Evolutionary conservation across 2,329 filamentous ascomycete genomes (phyloP), one percentile per base, ranked within the genome.

Genomic region (Ophiostoma novo-ulmi): DNA sequence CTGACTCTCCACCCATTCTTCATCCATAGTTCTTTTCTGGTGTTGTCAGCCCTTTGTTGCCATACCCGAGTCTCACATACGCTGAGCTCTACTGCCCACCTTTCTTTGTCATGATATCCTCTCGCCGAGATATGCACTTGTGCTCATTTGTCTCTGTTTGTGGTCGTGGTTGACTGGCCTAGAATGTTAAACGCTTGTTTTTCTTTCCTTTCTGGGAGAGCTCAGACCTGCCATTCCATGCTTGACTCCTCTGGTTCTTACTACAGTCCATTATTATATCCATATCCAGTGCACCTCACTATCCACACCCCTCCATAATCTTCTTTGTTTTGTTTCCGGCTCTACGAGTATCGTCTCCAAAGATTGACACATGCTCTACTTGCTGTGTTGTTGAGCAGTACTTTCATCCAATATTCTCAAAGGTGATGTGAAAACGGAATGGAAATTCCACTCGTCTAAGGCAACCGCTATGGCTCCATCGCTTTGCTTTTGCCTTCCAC

Each of bases 371-470:
- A 58, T 26, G n/a, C n/a, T 31, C n/a, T 58, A 5, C n/a, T 58
- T 58, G 52, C 13, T 35, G 58, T 35, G 26, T 20, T 63, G 58
- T 26, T 35, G 13, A 35, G 13, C 26, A 35, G 61, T 65, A 65
- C 61, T 65, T 65, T 65, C 22, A 38, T 26, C 13, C 58, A 38
- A 38, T 39, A 58, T 22, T 26, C 17, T 48, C 44, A 20, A 64
- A 26, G 61, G 3, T 2, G 36, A 22, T 39, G 35, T 65, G 61
- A 65, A 65, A 65, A 39, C 64, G 64, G 64, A 67, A 67, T 67
- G 64, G n/a, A 67, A 41, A 67, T 71, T 69, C 63, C 61, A 69
- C 55, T 58, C 48, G 22, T 41, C 48, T 66, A 58, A 17, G 41
- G 38, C 48, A 38, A 68, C 22, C 8, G 8, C n/a, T 58, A 8